Evolutionary conservation across 805 yeast genomes (phyloP).

Genomic region (Starmerella bacillaris): DNA sequence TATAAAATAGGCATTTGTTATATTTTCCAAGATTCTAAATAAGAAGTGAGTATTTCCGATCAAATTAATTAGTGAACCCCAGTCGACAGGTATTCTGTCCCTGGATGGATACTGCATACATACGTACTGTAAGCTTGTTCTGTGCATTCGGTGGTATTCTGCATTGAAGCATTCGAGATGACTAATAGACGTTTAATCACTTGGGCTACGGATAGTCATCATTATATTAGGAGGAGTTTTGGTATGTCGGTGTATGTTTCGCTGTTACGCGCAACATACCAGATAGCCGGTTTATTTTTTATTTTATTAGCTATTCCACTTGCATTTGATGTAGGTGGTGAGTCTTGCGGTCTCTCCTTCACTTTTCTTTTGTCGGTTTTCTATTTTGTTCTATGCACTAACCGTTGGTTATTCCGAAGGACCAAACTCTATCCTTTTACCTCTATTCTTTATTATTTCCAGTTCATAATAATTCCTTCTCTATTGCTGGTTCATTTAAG

Average conservation of each 20-base stretch:
- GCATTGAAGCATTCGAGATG: too few species aligned
- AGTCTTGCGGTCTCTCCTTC: slow-evolving; percentile 72
- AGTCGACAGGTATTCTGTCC: too few species aligned
- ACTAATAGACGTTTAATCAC: too few species aligned
- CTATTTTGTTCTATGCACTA: slow-evolving; percentile 55
- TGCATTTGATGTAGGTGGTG: slow-evolving; percentile 87
- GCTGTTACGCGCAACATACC: slow-evolving; percentile 6
- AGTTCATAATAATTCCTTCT: slow-evolving; percentile 69
- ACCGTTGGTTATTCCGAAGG: slow-evolving; percentile 35
- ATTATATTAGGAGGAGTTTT: too few species aligned
- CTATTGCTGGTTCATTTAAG: slow-evolving; percentile 40
- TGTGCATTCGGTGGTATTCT: too few species aligned
- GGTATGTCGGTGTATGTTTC: slow-evolving; percentile 8
- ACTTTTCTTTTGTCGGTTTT: slow-evolving; percentile 52
- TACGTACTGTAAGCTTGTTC: too few species aligned
- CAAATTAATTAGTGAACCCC: too few species aligned
- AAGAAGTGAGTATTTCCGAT: too few species aligned
- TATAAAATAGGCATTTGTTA: too few species aligned
- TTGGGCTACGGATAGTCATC: too few species aligned
- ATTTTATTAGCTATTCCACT: slow-evolving; percentile 59
- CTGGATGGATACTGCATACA: too few species aligned
- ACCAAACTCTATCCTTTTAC: slow-evolving; percentile 25
- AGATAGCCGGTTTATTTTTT: slow-evolving; percentile 11
- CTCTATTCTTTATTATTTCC: slow-evolving; percentile 45
- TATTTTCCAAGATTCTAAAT: too few species aligned